Percentiles rank a stretch among this genome's conserved stretches.
phyloP scores from a whole-genome alignment of 2,329 filamentous ascomycete species.

The Epichloe typhina region DNA sequence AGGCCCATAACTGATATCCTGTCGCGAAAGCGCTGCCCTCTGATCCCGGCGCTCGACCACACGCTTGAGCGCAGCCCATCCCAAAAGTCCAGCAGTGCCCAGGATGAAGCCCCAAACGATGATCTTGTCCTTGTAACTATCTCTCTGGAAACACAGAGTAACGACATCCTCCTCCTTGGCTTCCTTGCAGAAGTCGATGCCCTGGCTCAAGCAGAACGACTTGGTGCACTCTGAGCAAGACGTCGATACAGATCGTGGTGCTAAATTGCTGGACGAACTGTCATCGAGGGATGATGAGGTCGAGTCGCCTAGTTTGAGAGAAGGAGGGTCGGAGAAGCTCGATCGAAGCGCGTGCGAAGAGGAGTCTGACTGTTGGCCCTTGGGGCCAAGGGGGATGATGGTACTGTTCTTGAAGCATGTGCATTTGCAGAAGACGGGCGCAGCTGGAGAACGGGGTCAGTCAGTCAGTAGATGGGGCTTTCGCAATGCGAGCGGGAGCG shows the following conservation, averaged over 20 bases:
- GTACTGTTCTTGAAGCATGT: slow-evolving; percentile 58
- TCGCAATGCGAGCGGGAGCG: neutral
- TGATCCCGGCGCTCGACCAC: slow-evolving; percentile 28
- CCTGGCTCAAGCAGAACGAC: slow-evolving; percentile 47
- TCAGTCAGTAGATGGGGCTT: slow-evolving; percentile 6
- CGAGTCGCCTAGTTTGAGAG: slow-evolving; percentile 9
- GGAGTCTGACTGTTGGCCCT: slow-evolving; percentile 18
- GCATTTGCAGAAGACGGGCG: slow-evolving; percentile 56
- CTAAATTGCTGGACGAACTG: slow-evolving; percentile 1
- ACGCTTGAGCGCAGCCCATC: slow-evolving; percentile 43
- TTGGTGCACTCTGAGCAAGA: slow-evolving; percentile 51
- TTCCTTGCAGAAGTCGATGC: slow-evolving; percentile 49
- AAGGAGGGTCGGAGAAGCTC: slow-evolving; percentile 10
- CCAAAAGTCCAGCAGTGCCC: slow-evolving; percentile 43
- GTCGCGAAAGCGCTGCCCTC: slow-evolving; percentile 16
- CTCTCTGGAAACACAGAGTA: slow-evolving; percentile 52
- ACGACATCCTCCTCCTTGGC: slow-evolving; percentile 48
- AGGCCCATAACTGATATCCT: slow-evolving; percentile 17
- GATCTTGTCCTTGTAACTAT: slow-evolving; percentile 52
- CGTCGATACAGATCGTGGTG: slow-evolving; percentile 26
- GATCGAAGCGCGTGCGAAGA: slow-evolving; percentile 12
- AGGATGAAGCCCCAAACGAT: slow-evolving; percentile 53
- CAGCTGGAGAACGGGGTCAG: slow-evolving; percentile 25
- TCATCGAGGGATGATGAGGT: neutral
- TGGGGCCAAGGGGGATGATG: slow-evolving; percentile 44